Base-by-base conservation (phyloP, 2,329 filamentous ascomycete genomes). In the Pseudocercospora cruenta region DNA sequence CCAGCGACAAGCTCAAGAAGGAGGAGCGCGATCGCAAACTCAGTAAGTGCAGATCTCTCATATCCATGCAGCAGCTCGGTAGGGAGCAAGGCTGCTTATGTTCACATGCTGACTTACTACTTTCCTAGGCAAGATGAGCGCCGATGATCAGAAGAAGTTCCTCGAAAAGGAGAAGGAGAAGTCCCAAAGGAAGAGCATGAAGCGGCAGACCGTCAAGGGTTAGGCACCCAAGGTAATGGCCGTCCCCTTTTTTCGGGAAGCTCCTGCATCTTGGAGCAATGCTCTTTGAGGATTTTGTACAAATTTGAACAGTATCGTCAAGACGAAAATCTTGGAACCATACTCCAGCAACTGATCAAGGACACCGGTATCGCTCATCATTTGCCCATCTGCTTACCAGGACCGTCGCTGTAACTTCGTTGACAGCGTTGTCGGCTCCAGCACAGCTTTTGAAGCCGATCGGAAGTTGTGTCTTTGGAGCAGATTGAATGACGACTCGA, bases 121-220 rank as follows among this genome's bases (percentile, higher is more conserved):
- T 6, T 43, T 43, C 16, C 16, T 16, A 43, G 39, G 39, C 39
- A 88, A 87, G 80, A 83, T 90, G 78, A 94, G 90, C 60, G 82
- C 82, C 1, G 82, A 83, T 2, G 82, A 85, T 75, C 83, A 85
- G 77, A 78, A 79, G 72, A 85, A 84, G 76, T 84, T 82, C 68
- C 69, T 85, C 81, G 97, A 97, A 83, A 88, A 91, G 75, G 96
- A 98, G 86, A 88, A 94, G 62, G 94, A 97, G 74, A 88, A 90
- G 72, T 89, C 94, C 77, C 68, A 73, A 66, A 69, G 74, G 77
- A 89, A 86, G 78, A 82, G 81, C 63, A 83, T 86, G 80, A 91
- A 91, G 84, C 89, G 84, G 81, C 83, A 84, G 79, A 86, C 84
- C 28, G 64, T 67, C 58, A 57, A 58, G 22, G 65, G 60, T 4